Base-by-base conservation (phyloP, 352 stramenopile genomes). In the Phytophthora chlamydospora region DNA sequence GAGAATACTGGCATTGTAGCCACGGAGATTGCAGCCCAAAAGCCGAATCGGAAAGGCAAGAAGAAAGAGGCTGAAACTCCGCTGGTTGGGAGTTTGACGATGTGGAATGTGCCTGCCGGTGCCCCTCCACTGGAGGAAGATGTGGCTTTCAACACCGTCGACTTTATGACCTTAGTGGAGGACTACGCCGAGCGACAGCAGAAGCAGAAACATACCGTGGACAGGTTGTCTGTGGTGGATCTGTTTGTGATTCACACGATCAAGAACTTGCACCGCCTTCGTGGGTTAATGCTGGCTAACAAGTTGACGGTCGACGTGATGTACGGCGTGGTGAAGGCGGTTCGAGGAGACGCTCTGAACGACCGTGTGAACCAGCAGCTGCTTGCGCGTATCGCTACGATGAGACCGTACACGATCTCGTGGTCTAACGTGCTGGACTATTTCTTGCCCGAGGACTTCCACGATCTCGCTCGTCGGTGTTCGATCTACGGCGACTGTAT, bases 381-480 rank as follows among this genome's bases (percentile, higher is more conserved):
- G 4, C 31, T 66, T 29, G 14, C 43, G 12, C 58, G 41, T 16
- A 64, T 66, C 35, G 48, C 58, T 7, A 41, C 17, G 32, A 12
- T 66, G 59, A 51, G 52, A 10, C 59, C 59, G 44, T 68, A 62
- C 51, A 68, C 59, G 17, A 68, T 68, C 14, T 68, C 59, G 21
- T 68, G 59, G 59, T 62, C 59, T 0, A 68, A 68, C 41, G 51
- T 68, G 17, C 50, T 68, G 0, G 50, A 68, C 51, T 68, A 68
- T 29, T 68, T 68, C 21, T 35, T 58, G 11, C 59, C 42, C 3
- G 51, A 61, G 4, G 59, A 68, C 19, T 68, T 68, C 44, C 59
- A 68, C 51, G 59, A 68, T 39, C 33, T 68, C 1, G 59, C 59
- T 27, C 59, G 59, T 17, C 46, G 46, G 2, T 65, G 57, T n/a